A percentile compares a stretch with the other conserved stretches of the same genome.
phyloP scores from a whole-genome alignment of 148 eudicot species.

The Chenopodium quinoa region DNA sequence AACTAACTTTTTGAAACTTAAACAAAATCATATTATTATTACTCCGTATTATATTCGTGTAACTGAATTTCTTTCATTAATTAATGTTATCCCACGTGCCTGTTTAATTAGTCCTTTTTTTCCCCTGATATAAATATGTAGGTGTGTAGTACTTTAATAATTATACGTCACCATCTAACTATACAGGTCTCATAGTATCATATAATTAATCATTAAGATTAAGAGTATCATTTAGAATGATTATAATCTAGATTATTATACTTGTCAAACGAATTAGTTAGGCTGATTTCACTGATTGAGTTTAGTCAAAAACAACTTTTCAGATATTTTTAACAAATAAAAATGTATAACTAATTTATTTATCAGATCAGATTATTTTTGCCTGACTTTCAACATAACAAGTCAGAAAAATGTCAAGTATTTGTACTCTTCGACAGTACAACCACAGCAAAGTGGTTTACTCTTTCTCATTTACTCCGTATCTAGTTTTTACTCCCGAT shows the following conservation, averaged over 20 bases:
- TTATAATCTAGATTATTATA: neutral
- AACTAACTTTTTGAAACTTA: neutral
- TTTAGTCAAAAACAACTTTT: neutral
- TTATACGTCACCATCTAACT: neutral
- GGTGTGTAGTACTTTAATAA: no score
- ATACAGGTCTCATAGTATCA: neutral
- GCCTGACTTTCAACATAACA: neutral
- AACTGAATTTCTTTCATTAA: slow-evolving; percentile 3
- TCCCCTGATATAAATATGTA: neutral
- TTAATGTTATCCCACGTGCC: slow-evolving; percentile 24
- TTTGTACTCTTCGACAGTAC: neutral
- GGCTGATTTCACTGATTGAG: neutral
- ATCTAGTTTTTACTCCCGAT: no score
- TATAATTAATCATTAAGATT: no score
- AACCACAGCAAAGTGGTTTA: no score
- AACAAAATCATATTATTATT: neutral
- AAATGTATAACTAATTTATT: no score
- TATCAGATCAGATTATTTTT: no score
- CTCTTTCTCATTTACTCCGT: no score
- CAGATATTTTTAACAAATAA: neutral
- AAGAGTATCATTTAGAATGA: no score
- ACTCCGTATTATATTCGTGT: neutral
- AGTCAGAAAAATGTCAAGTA: neutral
- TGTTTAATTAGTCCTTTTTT: neutral
- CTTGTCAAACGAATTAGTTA: neutral